These are phyloP conservation scores for Angophora floribunda DNA, from an alignment of 345 rosid genomes.

Conservation along the genomic window DNA sequence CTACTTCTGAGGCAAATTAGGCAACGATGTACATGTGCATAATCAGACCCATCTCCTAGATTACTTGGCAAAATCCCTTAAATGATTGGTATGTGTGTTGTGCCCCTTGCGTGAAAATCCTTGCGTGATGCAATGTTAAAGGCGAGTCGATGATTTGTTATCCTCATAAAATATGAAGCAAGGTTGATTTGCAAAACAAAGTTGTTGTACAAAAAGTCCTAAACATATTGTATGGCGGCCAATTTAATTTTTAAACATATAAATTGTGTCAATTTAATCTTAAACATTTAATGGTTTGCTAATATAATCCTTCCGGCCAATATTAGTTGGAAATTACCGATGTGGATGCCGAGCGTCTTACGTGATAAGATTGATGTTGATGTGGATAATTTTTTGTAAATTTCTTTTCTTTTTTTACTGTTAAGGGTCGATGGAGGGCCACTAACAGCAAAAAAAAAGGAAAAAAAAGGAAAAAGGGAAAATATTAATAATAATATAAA, in stretches of 20 bases:
- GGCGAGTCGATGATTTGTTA: neutral
- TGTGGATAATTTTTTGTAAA: neutral
- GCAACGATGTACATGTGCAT: neutral
- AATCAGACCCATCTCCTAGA: neutral
- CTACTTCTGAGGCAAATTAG: neutral
- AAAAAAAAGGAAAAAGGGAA: no score
- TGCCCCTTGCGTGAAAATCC: neutral
- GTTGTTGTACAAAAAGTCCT: neutral
- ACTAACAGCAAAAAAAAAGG: neutral
- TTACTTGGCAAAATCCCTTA: neutral
- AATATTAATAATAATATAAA: neutral
- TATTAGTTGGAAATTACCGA: fast-evolving
- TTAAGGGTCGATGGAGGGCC: fast-evolving
- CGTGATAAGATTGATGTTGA: fast-evolving
- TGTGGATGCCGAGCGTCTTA: fast-evolving
- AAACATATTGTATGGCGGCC: neutral
- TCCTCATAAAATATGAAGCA: neutral
- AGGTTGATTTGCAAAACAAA: neutral
- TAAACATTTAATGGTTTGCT: neutral
- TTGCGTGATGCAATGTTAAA: neutral
- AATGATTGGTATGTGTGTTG: neutral
- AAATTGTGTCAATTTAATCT: no score
- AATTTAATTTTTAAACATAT: neutral
- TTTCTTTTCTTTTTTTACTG: neutral
- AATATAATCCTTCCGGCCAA: neutral